Evolutionary conservation across 2,329 filamentous ascomycete species (phyloP).

Genomic region (Thielaviopsis ethacetica): DNA sequence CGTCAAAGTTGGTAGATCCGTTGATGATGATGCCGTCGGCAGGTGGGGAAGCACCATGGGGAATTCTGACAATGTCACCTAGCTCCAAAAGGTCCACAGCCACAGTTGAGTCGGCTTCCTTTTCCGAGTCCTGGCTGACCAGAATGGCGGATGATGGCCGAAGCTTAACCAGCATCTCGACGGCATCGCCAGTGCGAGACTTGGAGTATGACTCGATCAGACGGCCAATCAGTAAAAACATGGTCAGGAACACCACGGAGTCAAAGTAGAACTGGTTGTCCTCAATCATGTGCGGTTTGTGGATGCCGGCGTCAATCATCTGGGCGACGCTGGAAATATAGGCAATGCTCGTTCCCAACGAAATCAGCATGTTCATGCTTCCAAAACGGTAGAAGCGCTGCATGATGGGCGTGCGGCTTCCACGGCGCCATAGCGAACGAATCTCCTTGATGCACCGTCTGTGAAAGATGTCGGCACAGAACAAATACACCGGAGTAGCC

Average conservation of each 20-base stretch:
- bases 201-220: conserved; percentile 82
- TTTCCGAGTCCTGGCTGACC: conserved; percentile 29
- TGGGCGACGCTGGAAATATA: conserved; percentile 71
- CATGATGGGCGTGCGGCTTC: conserved; percentile 55
- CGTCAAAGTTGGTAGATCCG: conserved; percentile 59
- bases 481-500: conserved; percentile 75
- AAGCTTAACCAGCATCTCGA: conserved; percentile 62
- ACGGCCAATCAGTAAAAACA: conserved; percentile 65
- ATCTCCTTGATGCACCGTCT: conserved; percentile 63
- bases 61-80: conserved; percentile 58
- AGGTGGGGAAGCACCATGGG: conserved; percentile 67
- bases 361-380: conserved; percentile 92
- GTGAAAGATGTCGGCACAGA: conserved; percentile 76
- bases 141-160: conserved; percentile 63
- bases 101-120: conserved; percentile 24
- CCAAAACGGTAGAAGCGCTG: conserved; percentile 81
- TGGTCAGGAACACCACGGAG: conserved; percentile 77
- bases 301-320: conserved; percentile 46
- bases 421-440: conserved; percentile 56
- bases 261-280: conserved; percentile 65
- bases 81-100: conserved; percentile 57
- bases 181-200: conserved; percentile 73
- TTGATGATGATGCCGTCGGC: conserved; percentile 57
- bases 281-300: conserved; percentile 22
- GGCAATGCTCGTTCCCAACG: conserved; percentile 71